Percentiles rank a stretch among this genome's conserved stretches.
phyloP scores from a whole-genome alignment of 257 asterid species.

The Cynanchum wilfordii region DNA sequence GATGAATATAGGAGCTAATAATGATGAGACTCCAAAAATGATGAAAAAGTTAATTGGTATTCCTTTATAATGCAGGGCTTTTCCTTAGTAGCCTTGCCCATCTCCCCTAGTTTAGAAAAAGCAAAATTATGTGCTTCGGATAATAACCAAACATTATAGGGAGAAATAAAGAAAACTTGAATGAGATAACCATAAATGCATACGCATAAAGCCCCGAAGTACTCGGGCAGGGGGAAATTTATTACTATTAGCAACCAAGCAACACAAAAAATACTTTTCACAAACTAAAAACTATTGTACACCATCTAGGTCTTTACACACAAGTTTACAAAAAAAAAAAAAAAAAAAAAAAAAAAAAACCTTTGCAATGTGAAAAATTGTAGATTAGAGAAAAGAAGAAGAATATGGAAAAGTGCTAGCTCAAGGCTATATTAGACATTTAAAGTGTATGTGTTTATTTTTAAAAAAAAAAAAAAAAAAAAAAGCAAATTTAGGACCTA shows the following conservation, averaged over 20 bases:
- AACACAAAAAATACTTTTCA: not conserved
- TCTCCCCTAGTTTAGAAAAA: constrained; percentile 57
- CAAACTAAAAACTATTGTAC: not conserved
- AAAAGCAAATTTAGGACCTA: too few relatives aligned
- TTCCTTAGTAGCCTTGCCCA: constrained; percentile 76
- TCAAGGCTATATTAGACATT: too few relatives aligned
- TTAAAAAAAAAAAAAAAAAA: too few relatives aligned
- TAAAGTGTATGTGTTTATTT: too few relatives aligned
- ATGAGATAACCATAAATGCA: constrained; percentile 43
- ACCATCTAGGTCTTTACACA: not conserved
- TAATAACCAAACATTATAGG: constrained; percentile 3
- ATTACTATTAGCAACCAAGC: constrained; percentile 18
- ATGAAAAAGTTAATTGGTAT: constrained; percentile 27
- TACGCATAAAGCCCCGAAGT: constrained; percentile 95
- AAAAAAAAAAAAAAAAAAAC: not conserved
- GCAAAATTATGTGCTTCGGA: constrained; percentile 2
- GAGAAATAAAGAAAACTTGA: constrained; percentile 2
- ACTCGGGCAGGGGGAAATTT: constrained; percentile 51
- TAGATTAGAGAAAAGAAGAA: too few relatives aligned
- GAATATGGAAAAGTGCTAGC: too few relatives aligned
- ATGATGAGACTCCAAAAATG: not conserved
- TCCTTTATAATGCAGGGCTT: constrained; percentile 80
- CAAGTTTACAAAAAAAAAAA: constrained; percentile 1
- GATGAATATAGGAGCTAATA: not conserved
- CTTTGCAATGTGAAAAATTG: not conserved